Percentiles rank a stretch among this genome's conserved stretches.
phyloP scores from a whole-genome alignment of 768 basidiomycete genomes.

The Panaeolus papilionaceus region DNA sequence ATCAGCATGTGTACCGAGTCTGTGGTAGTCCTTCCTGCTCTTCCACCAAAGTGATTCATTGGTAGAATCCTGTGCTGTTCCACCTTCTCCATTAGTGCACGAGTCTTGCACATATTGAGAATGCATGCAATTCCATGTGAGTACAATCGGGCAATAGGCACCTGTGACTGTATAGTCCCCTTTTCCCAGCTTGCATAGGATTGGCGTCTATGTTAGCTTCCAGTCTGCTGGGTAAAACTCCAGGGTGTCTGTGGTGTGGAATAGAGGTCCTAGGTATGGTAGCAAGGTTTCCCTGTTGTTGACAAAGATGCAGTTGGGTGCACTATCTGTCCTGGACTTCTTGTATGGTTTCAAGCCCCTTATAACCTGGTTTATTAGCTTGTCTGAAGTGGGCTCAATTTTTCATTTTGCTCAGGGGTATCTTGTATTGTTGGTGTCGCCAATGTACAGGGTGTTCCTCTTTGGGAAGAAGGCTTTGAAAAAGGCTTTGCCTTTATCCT shows the following conservation, averaged over 20 bases:
- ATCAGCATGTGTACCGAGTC: constrained; percentile 38
- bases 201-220: constrained; percentile 29
- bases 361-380: constrained; percentile 29
- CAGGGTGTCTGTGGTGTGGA: constrained; percentile 24
- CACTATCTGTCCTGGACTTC: constrained; percentile 29
- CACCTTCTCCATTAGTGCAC: constrained; percentile 22
- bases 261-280: constrained; percentile 34
- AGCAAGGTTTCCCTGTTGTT: constrained; percentile 30
- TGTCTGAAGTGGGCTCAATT: not conserved
- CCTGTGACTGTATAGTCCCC: constrained; percentile 37
- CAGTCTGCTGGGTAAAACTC: constrained; percentile 27
- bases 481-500: constrained; percentile 18
- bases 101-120: constrained; percentile 28
- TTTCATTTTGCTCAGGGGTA: not conserved
- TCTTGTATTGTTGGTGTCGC: not conserved
- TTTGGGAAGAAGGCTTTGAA: constrained; percentile 25
- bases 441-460: constrained; percentile 18
- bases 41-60: constrained; percentile 33
- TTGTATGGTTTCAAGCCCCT: constrained; percentile 37
- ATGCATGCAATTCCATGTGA: constrained; percentile 31
- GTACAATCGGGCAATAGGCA: constrained; percentile 40
- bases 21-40: constrained; percentile 34
- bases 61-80: constrained; percentile 29
- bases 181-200: constrained; percentile 42
- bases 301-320: constrained; percentile 38